Percentiles rank a stretch among this genome's conserved stretches.
Evolutionary conservation across 1,284 basidiomycete genomes (phyloP).

Genomic region (Ustilago nuda): DNA sequence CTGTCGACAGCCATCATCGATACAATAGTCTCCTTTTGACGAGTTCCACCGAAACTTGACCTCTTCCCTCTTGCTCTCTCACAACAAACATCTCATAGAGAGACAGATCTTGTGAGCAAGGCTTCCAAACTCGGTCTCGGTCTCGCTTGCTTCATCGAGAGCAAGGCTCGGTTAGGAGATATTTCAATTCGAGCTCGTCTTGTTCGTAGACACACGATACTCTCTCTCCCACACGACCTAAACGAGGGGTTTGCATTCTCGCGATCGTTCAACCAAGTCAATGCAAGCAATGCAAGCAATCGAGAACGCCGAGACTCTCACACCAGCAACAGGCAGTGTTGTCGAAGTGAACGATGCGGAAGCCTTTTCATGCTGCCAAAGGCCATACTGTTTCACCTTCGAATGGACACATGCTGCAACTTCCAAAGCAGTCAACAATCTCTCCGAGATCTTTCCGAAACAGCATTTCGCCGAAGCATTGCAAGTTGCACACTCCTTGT

Average conservation of each 20-base stretch:
- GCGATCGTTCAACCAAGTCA: slow-evolving; percentile 5
- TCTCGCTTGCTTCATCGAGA: background rate
- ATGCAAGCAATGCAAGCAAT: no score
- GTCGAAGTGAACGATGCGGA: no score
- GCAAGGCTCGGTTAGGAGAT: slow-evolving; percentile 20
- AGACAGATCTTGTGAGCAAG: no score
- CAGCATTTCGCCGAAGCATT: slow-evolving; percentile 14
- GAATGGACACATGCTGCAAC: no score
- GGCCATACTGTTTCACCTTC: background rate
- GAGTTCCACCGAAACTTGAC: background rate
- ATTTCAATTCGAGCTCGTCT: slow-evolving; percentile 15
- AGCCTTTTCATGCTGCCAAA: no score
- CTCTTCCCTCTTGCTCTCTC: background rate
- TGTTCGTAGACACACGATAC: background rate
- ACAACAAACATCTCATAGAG: no score
- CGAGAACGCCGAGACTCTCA: no score
- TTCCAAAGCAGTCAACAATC: slow-evolving; percentile 4
- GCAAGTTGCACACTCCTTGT: background rate
- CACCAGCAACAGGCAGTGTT: no score
- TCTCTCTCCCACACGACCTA: no score
- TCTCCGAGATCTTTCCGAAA: slow-evolving; percentile 36
- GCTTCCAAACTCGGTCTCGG: background rate
- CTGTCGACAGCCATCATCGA: no score
- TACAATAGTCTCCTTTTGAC: no score
- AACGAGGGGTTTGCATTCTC: no score